Evolutionary conservation across 2,329 filamentous ascomycete species (phyloP).

Genomic region (Scedosporium minutisporum): DNA sequence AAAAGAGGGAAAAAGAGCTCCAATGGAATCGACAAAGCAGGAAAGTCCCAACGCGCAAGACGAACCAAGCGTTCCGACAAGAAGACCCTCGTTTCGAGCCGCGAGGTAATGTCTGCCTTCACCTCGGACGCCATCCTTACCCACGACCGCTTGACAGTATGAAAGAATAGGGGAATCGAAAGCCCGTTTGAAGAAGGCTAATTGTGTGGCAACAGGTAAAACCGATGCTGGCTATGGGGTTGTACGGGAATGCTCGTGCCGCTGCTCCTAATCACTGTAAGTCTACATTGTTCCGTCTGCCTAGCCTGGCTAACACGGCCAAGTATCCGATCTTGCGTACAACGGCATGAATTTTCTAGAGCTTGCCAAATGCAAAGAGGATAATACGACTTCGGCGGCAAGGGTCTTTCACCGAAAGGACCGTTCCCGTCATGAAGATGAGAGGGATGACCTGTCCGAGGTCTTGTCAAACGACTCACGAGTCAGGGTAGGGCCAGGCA

Average conservation of each 20-base stretch:
- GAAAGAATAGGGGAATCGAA: background rate
- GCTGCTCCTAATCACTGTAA: constrained; percentile 13
- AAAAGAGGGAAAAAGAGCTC: constrained; percentile 6
- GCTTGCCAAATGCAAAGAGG: constrained; percentile 12
- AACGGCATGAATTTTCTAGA: constrained; percentile 39
- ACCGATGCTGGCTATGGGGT: constrained; percentile 21
- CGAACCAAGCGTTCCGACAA: constrained; percentile 16
- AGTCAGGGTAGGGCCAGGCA: too few relatives aligned
- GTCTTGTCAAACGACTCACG: too few relatives aligned
- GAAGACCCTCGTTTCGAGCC: constrained; percentile 24
- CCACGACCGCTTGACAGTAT: constrained; percentile 19
- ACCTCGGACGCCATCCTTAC: constrained; percentile 41
- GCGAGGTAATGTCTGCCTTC: constrained; percentile 46
- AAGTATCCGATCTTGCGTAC: constrained; percentile 44
- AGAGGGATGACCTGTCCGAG: background rate
- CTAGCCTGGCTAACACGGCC: constrained; percentile 9
- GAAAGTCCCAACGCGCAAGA: constrained; percentile 14
- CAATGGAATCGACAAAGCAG: background rate
- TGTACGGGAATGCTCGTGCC: constrained; percentile 23
- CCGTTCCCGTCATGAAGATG: background rate
- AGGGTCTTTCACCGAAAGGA: background rate
- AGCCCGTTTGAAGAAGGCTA: background rate
- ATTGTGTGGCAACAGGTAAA: constrained; percentile 17
- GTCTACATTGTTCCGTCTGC: constrained; percentile 5
- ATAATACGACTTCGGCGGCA: background rate